phyloP scores from a whole-genome alignment of 2,329 filamentous ascomycete genomes.

The Paecilomyces formosus region DNA sequence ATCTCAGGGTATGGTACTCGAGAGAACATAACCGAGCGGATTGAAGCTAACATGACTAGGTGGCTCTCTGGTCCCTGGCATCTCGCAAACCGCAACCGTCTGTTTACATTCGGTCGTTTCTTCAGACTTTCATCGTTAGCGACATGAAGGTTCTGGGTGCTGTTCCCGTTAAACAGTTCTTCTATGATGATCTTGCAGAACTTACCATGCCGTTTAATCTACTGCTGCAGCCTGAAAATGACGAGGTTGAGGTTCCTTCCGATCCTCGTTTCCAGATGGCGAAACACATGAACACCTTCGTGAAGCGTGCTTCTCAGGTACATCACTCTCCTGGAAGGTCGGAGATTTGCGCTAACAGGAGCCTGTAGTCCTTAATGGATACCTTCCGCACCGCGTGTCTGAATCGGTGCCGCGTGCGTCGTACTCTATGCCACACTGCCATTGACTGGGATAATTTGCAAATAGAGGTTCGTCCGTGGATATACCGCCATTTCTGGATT shows the following conservation, averaged over 20 bases:
- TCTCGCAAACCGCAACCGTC: constrained; percentile 74
- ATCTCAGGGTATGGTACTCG: constrained; percentile 52
- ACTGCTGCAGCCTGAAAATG: constrained; percentile 66
- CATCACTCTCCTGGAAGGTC: background rate
- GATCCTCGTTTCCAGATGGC: constrained; percentile 69
- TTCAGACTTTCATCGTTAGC: constrained; percentile 69
- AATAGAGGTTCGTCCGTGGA: constrained; percentile 50
- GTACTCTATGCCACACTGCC: constrained; percentile 78
- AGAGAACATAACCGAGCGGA: background rate
- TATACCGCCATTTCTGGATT: background rate
- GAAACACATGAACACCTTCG: constrained; percentile 63
- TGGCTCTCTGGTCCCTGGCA: constrained; percentile 67
- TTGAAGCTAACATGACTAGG: constrained; percentile 38
- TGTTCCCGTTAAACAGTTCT: constrained; percentile 63
- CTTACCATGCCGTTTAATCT: constrained; percentile 64
- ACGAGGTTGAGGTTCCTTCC: constrained; percentile 65
- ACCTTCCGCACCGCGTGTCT: constrained; percentile 78
- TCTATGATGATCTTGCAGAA: constrained; percentile 75
- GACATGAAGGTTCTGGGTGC: constrained; percentile 62
- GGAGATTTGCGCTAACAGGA: background rate
- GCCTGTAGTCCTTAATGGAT: constrained; percentile 66
- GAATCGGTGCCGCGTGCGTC: constrained; percentile 81
- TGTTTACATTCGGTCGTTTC: constrained; percentile 72
- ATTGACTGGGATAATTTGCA: constrained; percentile 79
- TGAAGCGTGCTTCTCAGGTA: constrained; percentile 45